Percentiles rank a stretch among this genome's conserved stretches.
These are phyloP conservation scores for Heracleum sosnowskyi DNA, from an alignment of 129 eudicot species.

Conservation along the genomic window DNA sequence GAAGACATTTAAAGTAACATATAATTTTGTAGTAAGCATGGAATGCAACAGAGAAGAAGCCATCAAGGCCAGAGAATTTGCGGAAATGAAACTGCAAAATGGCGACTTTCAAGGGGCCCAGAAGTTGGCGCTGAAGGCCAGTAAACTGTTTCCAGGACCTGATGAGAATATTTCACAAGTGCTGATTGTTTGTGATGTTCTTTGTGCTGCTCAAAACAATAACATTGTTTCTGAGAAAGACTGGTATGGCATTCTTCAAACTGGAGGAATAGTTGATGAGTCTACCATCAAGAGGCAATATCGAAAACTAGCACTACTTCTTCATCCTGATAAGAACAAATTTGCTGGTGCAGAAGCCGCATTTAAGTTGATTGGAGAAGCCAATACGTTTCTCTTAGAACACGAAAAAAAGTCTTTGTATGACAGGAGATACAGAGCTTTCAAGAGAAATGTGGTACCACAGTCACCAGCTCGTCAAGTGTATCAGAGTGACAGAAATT, in stretches of 20 bases:
- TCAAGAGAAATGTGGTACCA: neutral
- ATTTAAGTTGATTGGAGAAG: neutral
- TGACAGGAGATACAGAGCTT: neutral
- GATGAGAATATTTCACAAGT: neutral
- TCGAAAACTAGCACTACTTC: neutral
- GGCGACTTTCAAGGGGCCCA: neutral
- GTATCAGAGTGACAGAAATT: neutral
- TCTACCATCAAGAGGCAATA: neutral
- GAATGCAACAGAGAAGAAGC: neutral
- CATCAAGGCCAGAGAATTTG: neutral
- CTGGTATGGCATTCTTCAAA: neutral
- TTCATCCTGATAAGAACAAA: neutral
- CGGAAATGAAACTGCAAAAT: neutral
- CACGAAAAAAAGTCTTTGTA: neutral
- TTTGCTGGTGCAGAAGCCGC: neutral
- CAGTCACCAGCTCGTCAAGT: neutral
- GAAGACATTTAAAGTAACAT: neutral
- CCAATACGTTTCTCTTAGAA: neutral
- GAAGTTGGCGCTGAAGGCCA: neutral
- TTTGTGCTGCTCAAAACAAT: neutral
- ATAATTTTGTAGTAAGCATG: neutral
- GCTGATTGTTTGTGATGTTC: neutral
- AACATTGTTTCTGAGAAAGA: neutral
- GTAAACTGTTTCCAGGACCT: neutral
- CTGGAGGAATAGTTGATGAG: neutral